phyloP scores from a whole-genome alignment of 768 basidiomycete species.

The Suillus subalutaceus region DNA sequence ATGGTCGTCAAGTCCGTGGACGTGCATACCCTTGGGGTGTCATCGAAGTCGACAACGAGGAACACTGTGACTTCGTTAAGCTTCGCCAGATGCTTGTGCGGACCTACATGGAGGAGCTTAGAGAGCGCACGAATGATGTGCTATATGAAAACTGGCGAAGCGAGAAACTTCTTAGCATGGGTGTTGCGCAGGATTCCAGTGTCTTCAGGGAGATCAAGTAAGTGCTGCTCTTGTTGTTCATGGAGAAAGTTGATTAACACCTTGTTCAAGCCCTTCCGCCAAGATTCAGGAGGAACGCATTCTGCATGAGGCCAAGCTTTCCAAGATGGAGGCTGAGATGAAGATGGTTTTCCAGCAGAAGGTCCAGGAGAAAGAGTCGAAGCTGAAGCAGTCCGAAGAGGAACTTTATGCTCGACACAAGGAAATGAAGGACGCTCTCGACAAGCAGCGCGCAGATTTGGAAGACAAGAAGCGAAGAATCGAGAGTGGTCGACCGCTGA shows the following conservation, averaged over 20 bases:
- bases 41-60: constrained; percentile 99
- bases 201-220: constrained; percentile 99
- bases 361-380: constrained; percentile 98
- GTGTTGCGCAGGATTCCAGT: constrained; percentile 94
- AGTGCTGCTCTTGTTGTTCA: constrained; percentile 34
- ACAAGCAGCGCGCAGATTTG: constrained; percentile 92
- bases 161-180: constrained; percentile 96
- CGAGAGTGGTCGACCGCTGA: constrained; percentile 92
- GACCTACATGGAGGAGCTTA: constrained; percentile 98
- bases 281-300: constrained; percentile 96
- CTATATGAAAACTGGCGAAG: constrained; percentile 99
- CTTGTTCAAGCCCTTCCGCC: constrained; percentile 77
- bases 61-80: constrained; percentile 99
- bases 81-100: constrained; percentile 99
- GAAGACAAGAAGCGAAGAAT: constrained; percentile 98
- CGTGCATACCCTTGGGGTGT: constrained; percentile 98
- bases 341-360: constrained; percentile 99
- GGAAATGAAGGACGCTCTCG: constrained; percentile 99
- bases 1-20: constrained; percentile 92
- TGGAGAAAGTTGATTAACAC: constrained; percentile 17
- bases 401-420: constrained; percentile 98
- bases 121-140: constrained; percentile 94
- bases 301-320: constrained; percentile 94
- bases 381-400: constrained; percentile 98
- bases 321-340: constrained; percentile 99